Evolutionary conservation across 2,329 filamentous ascomycete genomes (phyloP).

Genomic region (Immersiporthe knoxdaviesiana): DNA sequence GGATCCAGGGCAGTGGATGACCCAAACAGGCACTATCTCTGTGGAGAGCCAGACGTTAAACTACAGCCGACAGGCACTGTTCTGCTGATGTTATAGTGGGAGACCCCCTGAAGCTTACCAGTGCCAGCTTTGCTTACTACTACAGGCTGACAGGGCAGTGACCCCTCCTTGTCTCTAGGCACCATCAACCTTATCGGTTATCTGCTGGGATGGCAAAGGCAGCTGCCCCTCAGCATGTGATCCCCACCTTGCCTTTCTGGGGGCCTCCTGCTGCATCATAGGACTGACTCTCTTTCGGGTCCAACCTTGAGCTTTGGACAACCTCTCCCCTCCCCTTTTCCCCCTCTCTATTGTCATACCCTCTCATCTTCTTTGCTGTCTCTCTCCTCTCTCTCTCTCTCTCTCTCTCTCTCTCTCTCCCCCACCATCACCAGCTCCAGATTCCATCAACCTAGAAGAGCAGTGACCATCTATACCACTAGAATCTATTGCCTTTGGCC

Average conservation of each 20-base stretch:
- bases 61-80: not conserved
- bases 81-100: not conserved
- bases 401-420: not conserved
- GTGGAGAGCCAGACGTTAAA: too few species aligned
- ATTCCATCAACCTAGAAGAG: not conserved
- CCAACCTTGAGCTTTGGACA: conserved; percentile 5
- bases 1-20: not conserved
- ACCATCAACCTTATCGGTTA: not conserved
- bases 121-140: too few species aligned
- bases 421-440: not conserved
- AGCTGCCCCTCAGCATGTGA: conserved; percentile 26
- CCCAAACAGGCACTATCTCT: not conserved
- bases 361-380: not conserved
- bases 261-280: conserved; percentile 11
- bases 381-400: not conserved
- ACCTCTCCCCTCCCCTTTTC: not conserved
- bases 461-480: not conserved
- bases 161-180: not conserved
- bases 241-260: conserved; percentile 3
- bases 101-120: too few species aligned
- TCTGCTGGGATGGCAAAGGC: conserved; percentile 6
- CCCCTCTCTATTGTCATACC: not conserved
- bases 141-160: not conserved
- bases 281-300: conserved; percentile 11
- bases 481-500: not conserved